phyloP scores from a whole-genome alignment of 345 rosid genomes.

The Lepidium aucheri region DNA sequence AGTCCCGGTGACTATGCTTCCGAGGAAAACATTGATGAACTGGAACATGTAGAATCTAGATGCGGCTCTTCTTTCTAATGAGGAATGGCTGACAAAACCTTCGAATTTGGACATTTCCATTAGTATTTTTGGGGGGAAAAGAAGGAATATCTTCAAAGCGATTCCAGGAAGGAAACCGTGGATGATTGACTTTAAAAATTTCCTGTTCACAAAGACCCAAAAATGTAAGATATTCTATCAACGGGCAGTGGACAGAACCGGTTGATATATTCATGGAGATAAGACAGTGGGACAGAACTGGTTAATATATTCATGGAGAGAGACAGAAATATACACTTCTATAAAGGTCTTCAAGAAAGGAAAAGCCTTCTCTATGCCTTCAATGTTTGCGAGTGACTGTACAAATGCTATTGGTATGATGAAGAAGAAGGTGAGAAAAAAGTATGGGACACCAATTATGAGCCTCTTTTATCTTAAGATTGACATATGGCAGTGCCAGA shows the following conservation, averaged over 20 bases:
- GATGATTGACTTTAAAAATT: conserved; percentile 62
- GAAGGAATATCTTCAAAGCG: conserved; percentile 80
- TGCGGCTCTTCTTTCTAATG: conserved; percentile 82
- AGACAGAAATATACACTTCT: conserved; percentile 40
- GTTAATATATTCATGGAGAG: no score
- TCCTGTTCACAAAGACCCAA: conserved; percentile 37
- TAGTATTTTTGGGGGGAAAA: conserved; percentile 72
- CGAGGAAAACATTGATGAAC: conserved; percentile 88
- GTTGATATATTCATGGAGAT: no score
- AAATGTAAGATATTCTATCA: background rate
- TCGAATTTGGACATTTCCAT: conserved; percentile 98
- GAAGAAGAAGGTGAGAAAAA: conserved; percentile 94
- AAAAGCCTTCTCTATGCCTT: conserved; percentile 73
- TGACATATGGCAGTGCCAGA: conserved; percentile 84
- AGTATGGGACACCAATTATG: conserved; percentile 52
- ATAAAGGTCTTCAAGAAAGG: conserved; percentile 76
- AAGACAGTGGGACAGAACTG: no score
- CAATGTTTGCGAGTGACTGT: conserved; percentile 89
- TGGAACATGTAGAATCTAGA: conserved; percentile 70
- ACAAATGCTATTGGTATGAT: conserved; percentile 90
- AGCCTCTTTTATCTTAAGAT: conserved; percentile 76
- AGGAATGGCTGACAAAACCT: conserved; percentile 64
- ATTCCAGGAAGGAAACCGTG: conserved; percentile 98
- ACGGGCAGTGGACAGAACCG: no score
- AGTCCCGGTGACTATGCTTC: conserved; percentile 86